Evolutionary conservation across 2,329 filamentous ascomycete genomes (phyloP).

Genomic region (Colletotrichum scovillei): DNA sequence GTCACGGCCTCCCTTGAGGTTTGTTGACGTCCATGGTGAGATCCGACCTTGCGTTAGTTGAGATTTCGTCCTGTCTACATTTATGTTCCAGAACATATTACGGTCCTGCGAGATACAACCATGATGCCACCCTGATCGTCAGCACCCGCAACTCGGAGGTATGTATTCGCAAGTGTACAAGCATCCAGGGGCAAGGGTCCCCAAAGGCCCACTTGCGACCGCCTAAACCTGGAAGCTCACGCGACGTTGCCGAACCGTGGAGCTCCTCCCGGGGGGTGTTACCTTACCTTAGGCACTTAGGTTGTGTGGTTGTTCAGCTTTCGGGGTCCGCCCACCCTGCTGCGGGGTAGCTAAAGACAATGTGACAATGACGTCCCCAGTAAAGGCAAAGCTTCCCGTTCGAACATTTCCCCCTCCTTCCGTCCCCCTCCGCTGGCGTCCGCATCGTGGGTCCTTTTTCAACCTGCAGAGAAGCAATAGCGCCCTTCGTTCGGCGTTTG

Average conservation of each 20-base stretch:
- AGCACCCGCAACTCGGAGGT: neutral
- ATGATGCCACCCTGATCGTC: neutral
- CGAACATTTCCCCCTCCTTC: neutral
- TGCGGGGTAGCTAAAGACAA: conserved; percentile 3
- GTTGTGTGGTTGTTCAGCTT: neutral
- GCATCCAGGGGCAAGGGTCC: neutral
- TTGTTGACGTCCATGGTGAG: too few relatives aligned
- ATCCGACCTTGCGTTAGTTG: too few relatives aligned
- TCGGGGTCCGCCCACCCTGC: neutral
- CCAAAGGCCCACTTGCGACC: neutral
- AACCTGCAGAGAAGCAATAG: neutral
- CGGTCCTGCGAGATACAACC: too few relatives aligned
- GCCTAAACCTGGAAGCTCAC: neutral
- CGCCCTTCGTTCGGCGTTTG: conserved; percentile 5
- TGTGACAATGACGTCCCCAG: neutral
- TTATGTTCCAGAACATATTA: too few relatives aligned
- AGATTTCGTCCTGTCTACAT: too few relatives aligned
- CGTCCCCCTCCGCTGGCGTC: neutral
- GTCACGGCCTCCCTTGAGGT: too few relatives aligned
- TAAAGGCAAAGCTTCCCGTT: neutral
- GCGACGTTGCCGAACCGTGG: neutral
- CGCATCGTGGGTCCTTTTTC: neutral
- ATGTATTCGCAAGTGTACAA: neutral
- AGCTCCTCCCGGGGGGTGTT: neutral
- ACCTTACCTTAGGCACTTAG: too few relatives aligned